Evolutionary conservation across 1,284 basidiomycete species (phyloP).

Genomic region (Malassezia furfur): DNA sequence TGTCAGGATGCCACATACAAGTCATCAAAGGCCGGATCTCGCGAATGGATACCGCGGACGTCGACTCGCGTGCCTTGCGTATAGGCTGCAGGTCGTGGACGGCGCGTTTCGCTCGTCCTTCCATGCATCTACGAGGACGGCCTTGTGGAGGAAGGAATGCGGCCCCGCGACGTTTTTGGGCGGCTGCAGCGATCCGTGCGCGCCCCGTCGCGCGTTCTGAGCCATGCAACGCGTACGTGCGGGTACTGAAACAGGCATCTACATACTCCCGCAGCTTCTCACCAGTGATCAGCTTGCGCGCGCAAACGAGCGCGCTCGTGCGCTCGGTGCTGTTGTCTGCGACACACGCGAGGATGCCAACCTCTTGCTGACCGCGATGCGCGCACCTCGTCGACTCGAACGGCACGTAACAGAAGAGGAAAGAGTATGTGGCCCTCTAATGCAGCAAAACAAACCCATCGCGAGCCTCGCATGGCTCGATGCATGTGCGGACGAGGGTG

Average conservation of each 20-base stretch:
- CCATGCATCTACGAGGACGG: not conserved
- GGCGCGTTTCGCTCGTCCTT: not conserved
- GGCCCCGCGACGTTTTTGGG: slow-evolving; percentile 1
- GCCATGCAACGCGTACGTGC: slow-evolving; percentile 7
- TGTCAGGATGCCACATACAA: slow-evolving; percentile 7
- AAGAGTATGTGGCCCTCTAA: not conserved
- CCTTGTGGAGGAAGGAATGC: not conserved
- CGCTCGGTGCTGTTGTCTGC: slow-evolving; percentile 9
- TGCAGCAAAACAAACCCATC: slow-evolving; percentile 1
- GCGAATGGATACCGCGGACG: not conserved
- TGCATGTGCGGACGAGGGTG: not conserved
- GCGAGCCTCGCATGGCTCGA: slow-evolving; percentile 9
- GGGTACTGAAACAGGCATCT: slow-evolving; percentile 1
- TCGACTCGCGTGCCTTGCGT: not conserved
- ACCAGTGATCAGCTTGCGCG: not conserved
- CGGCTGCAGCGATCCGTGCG: not conserved
- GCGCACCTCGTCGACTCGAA: slow-evolving; percentile 11
- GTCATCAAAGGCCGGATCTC: slow-evolving; percentile 8
- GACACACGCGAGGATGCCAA: slow-evolving; percentile 4
- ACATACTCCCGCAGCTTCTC: slow-evolving; percentile 5
- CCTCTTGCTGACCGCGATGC: slow-evolving; percentile 9
- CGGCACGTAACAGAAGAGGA: not conserved
- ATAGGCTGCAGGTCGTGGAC: not conserved
- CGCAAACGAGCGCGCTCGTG: not conserved
- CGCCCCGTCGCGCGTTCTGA: not conserved